These are phyloP conservation scores for Gracilaria gracilis DNA, from an alignment of 23 red algal genomes.

Conservation along the genomic window DNA sequence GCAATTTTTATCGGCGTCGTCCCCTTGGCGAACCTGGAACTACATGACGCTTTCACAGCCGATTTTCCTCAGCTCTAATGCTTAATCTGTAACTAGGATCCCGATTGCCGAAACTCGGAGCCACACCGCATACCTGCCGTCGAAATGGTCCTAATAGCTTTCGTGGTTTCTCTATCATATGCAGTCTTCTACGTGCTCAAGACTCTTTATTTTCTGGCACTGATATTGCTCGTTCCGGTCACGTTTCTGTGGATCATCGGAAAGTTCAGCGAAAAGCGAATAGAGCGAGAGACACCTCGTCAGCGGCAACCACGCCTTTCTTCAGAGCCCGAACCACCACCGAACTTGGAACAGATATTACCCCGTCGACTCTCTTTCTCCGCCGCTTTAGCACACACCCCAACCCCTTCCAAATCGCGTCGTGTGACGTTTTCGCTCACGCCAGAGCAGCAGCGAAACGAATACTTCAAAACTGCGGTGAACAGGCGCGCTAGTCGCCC, in stretches of 20 bases:
- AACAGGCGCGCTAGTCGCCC: not conserved
- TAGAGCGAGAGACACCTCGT: slow-evolving; percentile 27
- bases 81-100: not conserved
- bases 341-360: not conserved
- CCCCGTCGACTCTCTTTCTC: slow-evolving; percentile 59
- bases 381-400: not conserved
- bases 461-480: slow-evolving; percentile 42
- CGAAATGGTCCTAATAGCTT: not conserved
- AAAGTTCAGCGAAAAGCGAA: slow-evolving; percentile 23
- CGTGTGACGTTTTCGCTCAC: slow-evolving; percentile 65
- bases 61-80: not conserved
- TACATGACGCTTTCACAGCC: not conserved
- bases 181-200: slow-evolving; percentile 32
- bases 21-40: not conserved
- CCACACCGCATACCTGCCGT: not conserved
- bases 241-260: slow-evolving; percentile 59
- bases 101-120: not conserved
- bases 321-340: not conserved
- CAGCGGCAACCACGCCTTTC: not conserved
- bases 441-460: slow-evolving; percentile 51
- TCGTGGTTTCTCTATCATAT: not conserved
- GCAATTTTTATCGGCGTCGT: not conserved
- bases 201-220: slow-evolving; percentile 9
- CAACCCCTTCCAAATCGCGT: slow-evolving; percentile 5
- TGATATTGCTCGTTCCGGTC: slow-evolving; percentile 2